Conservation (phyloP, 2,329 filamentous ascomycete genomes). For the Trichoderma polysporum region DNA sequence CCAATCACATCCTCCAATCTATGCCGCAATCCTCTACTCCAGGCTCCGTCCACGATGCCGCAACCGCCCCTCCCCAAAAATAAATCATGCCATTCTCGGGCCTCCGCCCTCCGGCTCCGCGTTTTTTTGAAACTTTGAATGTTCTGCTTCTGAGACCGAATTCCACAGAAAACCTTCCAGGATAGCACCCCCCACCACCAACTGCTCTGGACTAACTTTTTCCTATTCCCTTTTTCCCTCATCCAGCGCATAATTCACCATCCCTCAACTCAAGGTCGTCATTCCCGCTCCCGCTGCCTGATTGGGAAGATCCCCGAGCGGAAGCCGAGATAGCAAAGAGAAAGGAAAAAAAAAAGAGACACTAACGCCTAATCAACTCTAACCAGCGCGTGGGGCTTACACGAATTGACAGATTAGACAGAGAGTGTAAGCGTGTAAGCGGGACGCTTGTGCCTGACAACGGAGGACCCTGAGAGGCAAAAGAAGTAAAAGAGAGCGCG, state of each 20-base stretch:
- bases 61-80: background rate
- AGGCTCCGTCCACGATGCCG: background rate
- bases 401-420: background rate
- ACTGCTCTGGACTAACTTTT: background rate
- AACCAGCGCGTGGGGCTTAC: too few species aligned
- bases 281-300: background rate
- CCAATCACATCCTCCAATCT: slow-evolving; percentile 8
- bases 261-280: background rate
- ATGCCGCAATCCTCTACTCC: background rate
- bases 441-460: background rate
- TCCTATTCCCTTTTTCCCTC: background rate
- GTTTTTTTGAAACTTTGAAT: background rate
- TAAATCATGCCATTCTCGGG: slow-evolving; percentile 10
- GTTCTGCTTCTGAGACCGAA: too few species aligned
- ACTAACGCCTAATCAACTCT: too few species aligned
- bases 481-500: too few species aligned
- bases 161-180: background rate
- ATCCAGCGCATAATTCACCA: background rate
- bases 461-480: background rate
- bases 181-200: background rate
- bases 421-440: too few species aligned
- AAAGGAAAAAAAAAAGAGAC: background rate
- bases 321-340: background rate
- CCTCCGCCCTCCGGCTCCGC: slow-evolving; percentile 1
- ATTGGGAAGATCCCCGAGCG: background rate